Conservation (phyloP, 1,139 yeast species). For the Magnusiomyces suaveolens region DNA sequence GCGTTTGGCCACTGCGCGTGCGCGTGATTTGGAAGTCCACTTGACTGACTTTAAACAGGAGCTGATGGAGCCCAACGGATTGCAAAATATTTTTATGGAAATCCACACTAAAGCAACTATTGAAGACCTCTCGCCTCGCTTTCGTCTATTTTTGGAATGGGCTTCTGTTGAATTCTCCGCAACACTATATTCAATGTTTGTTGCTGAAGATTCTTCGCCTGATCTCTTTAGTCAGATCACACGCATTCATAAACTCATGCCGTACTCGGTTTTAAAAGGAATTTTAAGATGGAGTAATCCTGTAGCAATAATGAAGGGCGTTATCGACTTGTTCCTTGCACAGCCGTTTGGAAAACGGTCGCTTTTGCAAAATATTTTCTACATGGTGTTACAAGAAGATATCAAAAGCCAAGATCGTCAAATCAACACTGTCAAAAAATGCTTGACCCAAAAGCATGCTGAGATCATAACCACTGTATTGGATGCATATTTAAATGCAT, state of each 20-base stretch:
- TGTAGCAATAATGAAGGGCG: conserved; percentile 62
- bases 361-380: conserved; percentile 60
- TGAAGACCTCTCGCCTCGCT: conserved; percentile 56
- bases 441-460: conserved; percentile 29
- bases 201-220: conserved; percentile 70
- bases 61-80: conserved; percentile 42
- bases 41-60: conserved; percentile 47
- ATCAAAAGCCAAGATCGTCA: conserved; percentile 54
- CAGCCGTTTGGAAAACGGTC: conserved; percentile 67
- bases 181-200: conserved; percentile 64
- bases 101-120: conserved; percentile 47
- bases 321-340: conserved; percentile 70
- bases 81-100: conserved; percentile 50
- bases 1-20: conserved; percentile 46
- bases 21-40: conserved; percentile 40
- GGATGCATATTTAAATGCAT: conserved; percentile 25
- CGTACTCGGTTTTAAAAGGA: conserved; percentile 65
- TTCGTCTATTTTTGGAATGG: conserved; percentile 69
- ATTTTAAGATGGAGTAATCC: conserved; percentile 79
- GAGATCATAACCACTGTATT: conserved; percentile 16
- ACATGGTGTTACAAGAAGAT: conserved; percentile 70
- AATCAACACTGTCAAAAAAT: conserved; percentile 39
- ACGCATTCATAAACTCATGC: conserved; percentile 63
- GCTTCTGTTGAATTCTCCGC: conserved; percentile 75
- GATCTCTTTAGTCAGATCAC: conserved; percentile 62